phyloP scores from a whole-genome alignment of 2,329 filamentous ascomycete genomes.

The Beauveria varroae region DNA sequence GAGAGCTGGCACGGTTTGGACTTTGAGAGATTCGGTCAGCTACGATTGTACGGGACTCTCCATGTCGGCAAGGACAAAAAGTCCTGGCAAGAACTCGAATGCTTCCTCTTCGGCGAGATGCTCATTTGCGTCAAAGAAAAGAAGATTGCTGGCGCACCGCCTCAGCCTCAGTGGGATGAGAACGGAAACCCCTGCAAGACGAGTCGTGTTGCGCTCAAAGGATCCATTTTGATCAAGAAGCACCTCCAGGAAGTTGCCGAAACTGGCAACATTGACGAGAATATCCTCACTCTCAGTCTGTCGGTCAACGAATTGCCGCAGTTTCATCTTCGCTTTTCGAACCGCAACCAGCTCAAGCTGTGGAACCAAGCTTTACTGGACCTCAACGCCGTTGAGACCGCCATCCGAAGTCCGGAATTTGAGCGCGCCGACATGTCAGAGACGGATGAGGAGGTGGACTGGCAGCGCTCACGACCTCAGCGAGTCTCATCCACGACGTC shows the following conservation, averaged over 20 bases:
- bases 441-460: conserved; percentile 75
- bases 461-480: conserved; percentile 58
- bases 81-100: conserved; percentile 96
- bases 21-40: conserved; percentile 84
- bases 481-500: conserved; percentile 78
- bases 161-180: conserved; percentile 57
- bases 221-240: conserved; percentile 96
- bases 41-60: conserved; percentile 81
- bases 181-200: conserved; percentile 51
- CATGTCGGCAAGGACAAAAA: conserved; percentile 93
- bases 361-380: conserved; percentile 87
- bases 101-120: conserved; percentile 97
- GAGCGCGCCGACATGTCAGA: conserved; percentile 73
- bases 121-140: conserved; percentile 99
- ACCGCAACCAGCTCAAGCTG: conserved; percentile 73
- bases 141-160: conserved; percentile 47
- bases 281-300: conserved; percentile 79
- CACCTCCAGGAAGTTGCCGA: conserved; percentile 86
- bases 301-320: conserved; percentile 88
- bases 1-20: conserved; percentile 98
- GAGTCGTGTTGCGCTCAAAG: conserved; percentile 82
- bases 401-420: conserved; percentile 64
- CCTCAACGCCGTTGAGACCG: conserved; percentile 63
- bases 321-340: conserved; percentile 87
- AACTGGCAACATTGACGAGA: conserved; percentile 62